Base-by-base conservation (phyloP, 208 protist species). In the Crithidia mellificae region DNA sequence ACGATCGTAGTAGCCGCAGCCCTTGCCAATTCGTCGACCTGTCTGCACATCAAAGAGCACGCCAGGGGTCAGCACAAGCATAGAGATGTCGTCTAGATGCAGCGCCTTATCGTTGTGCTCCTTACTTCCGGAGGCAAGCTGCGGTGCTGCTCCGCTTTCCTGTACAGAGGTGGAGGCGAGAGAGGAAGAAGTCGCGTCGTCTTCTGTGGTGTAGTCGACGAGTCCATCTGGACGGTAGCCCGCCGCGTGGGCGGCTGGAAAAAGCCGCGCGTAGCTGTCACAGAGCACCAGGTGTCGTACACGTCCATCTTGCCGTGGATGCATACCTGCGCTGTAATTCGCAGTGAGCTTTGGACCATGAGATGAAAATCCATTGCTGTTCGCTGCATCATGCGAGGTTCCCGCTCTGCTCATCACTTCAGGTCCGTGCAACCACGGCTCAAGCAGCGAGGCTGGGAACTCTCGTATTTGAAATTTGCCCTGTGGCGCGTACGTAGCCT, bases 1-100 rank as follows among this genome's bases (percentile, higher is more conserved):
- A 19, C 84, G 75, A 69, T 96, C 91, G 74, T 96, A 96, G 74
- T 83, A 96, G 22, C 91, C 91, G 38, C 91, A 76, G n/a, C 91
- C 91, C 44, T 94, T 94, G 47, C 91, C 91, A 0, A 94, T 70
- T 5, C 91, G 72, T 1, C 32, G 50, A 0, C 88, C 86, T 8
- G 71, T 77, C n/a, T 57, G 17, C 20, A 27, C 20, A 58, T 85
- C 68, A 65, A 96, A 96, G 44, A 74, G 63, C 22, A 94, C 88
- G 6, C 88, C 88, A n/a, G 91, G 88, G 6, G 80, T 49, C 12
- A 96, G 64, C 24, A 92, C 80, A 14, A 96, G 70, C 29, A 83
- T 50, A 0, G 41, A 27, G 11, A 68, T 68, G 20, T 74, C 64
- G 11, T 72, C 68, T 30, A 74, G 56, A 0, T 27, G 41, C 55